Evolutionary conservation across 2,329 filamentous ascomycete genomes (phyloP).

Genomic region (Pseudophaeomoniella oleicola): DNA sequence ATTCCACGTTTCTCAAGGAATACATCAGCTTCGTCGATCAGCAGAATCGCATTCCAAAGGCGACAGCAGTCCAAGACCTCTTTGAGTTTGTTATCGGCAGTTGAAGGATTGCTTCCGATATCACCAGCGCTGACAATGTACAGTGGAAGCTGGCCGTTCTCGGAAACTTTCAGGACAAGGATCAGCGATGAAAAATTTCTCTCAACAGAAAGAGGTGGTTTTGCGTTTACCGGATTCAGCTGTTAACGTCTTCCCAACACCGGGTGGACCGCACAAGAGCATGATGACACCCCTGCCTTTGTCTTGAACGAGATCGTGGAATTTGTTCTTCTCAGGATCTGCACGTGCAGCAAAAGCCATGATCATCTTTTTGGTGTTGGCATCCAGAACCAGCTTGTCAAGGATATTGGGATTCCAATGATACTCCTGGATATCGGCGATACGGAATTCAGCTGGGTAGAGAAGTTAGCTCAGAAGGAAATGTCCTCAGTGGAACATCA

Average conservation of each 20-base stretch:
- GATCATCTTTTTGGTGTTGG: neutral
- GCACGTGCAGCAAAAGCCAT: neutral
- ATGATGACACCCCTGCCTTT: neutral
- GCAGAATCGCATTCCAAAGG: neutral
- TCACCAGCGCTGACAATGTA: neutral
- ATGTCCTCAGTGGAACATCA: neutral
- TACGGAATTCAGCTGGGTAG: neutral
- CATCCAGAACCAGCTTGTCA: neutral
- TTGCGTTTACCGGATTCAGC: constrained; percentile 31
- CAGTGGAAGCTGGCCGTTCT: neutral
- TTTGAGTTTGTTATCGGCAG: neutral
- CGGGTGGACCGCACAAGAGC: constrained; percentile 20
- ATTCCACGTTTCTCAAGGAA: constrained; percentile 6
- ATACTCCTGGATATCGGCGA: neutral
- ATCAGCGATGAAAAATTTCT: no score
- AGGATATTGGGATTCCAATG: neutral
- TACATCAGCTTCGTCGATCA: constrained; percentile 7
- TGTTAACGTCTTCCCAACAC: constrained; percentile 42
- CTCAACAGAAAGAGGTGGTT: no score
- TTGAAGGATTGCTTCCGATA: neutral
- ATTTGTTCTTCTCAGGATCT: neutral
- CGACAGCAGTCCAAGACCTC: neutral
- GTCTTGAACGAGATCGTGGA: neutral
- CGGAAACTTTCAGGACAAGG: neutral
- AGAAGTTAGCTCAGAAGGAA: neutral